A percentile compares a stretch with the other conserved stretches of the same genome.
These are phyloP conservation scores for Aphanomyces invadans DNA, from an alignment of 352 stramenopile species.

Conservation along the genomic window DNA sequence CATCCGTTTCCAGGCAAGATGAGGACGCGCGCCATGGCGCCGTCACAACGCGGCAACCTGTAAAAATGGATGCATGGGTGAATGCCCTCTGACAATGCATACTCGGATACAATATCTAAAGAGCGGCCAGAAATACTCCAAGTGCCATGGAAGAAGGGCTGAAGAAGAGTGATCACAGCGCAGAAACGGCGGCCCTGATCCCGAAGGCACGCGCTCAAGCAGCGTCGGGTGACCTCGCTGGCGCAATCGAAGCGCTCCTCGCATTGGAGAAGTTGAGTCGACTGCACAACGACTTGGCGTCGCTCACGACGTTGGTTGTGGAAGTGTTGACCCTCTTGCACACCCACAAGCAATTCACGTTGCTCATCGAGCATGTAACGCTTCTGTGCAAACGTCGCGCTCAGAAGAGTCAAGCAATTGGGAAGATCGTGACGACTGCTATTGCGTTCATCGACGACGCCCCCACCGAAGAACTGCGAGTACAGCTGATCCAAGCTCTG, in stretches of 20 bases:
- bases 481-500: constrained; percentile 91
- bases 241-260: constrained; percentile 75
- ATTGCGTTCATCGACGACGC: constrained; percentile 75
- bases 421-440: constrained; percentile 73
- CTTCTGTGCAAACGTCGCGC: constrained; percentile 83
- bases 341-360: constrained; percentile 80
- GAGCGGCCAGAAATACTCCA: constrained; percentile 29
- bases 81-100: constrained; percentile 2
- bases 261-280: constrained; percentile 77
- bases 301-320: constrained; percentile 73
- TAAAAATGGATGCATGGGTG: not conserved
- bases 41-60: not conserved
- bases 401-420: constrained; percentile 82
- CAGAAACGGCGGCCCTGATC: constrained; percentile 55
- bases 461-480: constrained; percentile 78
- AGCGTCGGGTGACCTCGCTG: constrained; percentile 66
- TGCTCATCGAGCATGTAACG: constrained; percentile 80
- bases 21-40: constrained; percentile 22
- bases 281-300: constrained; percentile 76
- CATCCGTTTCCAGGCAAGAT: constrained; percentile 64
- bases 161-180: constrained; percentile 70
- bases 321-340: constrained; percentile 71
- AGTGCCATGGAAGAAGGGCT: constrained; percentile 48
- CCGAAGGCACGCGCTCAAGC: constrained; percentile 58
- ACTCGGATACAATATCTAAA: not conserved